Evolutionary conservation across 306 rosid genomes (phyloP).

Genomic region (Castanea sativa): DNA sequence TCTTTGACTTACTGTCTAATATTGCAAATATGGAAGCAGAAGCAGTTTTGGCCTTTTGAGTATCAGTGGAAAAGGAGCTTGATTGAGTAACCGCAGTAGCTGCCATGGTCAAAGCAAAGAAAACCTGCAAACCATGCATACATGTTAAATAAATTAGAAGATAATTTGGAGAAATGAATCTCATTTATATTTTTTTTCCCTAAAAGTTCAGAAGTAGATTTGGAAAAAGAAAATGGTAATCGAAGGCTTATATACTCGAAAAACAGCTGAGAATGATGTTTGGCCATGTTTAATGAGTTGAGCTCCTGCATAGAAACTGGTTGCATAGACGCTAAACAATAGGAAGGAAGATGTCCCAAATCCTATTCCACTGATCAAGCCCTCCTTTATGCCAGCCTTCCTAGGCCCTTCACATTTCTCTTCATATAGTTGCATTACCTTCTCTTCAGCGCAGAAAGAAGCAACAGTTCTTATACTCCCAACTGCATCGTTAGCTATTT

Average conservation of each 20-base stretch:
- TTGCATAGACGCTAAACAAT: constrained; percentile 63
- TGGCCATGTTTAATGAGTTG: constrained; percentile 46
- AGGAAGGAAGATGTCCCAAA: constrained; percentile 73
- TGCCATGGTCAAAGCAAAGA: constrained; percentile 83
- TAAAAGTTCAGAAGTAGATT: neutral
- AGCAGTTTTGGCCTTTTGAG: constrained; percentile 59
- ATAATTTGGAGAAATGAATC: neutral
- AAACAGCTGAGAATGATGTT: constrained; percentile 54
- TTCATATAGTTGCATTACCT: constrained; percentile 77
- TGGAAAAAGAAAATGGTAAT: neutral
- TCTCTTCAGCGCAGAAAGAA: constrained; percentile 87
- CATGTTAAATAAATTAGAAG: neutral
- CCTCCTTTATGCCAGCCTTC: constrained; percentile 65
- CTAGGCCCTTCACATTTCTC: constrained; percentile 82
- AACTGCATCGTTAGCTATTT: constrained; percentile 88
- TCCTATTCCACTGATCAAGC: constrained; percentile 85
- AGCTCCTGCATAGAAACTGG: constrained; percentile 83
- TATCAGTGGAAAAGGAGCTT: constrained; percentile 59
- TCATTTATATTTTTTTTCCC: neutral
- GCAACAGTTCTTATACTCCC: constrained; percentile 93
- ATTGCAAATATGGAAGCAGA: constrained; percentile 64
- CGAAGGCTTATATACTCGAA: constrained; percentile 40
- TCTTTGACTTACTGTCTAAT: constrained; percentile 52
- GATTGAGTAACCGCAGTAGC: constrained; percentile 67
- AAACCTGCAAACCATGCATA: constrained; percentile 52